phyloP scores from a whole-genome alignment of 331 rosid genomes.

The Quercus phellos region DNA sequence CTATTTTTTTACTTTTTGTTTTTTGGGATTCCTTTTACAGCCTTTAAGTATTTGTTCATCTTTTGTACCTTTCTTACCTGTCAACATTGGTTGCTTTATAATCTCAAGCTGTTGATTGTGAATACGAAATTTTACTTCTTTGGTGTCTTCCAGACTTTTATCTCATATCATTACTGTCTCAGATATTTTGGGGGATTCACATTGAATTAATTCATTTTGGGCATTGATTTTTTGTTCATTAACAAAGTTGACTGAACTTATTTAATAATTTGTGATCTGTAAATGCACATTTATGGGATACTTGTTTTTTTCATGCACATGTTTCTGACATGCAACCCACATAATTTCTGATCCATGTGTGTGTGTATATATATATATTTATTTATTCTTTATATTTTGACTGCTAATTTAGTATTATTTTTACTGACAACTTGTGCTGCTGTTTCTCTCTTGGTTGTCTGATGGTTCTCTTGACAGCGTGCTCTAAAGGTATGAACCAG shows the following conservation, averaged over 20 bases:
- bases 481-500: conserved; percentile 72
- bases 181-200: background rate
- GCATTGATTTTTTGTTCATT: background rate
- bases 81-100: background rate
- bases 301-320: background rate
- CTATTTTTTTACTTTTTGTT: no score
- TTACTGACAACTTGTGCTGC: conserved; percentile 25
- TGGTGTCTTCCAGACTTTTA: background rate
- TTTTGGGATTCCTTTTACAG: no score
- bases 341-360: conserved; percentile 11
- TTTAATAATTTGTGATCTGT: background rate
- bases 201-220: background rate
- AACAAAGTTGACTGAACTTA: background rate
- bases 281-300: background rate
- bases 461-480: conserved; percentile 46
- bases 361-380: background rate
- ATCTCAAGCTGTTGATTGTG: background rate
- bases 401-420: background rate
- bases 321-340: conserved; percentile 2
- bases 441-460: conserved; percentile 12
- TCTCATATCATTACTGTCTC: background rate
- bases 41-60: background rate
- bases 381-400: background rate
- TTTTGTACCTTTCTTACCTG: background rate
- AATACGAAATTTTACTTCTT: background rate